Base-by-base conservation (phyloP, 345 rosid species). In the Gossypium arboreum region DNA sequence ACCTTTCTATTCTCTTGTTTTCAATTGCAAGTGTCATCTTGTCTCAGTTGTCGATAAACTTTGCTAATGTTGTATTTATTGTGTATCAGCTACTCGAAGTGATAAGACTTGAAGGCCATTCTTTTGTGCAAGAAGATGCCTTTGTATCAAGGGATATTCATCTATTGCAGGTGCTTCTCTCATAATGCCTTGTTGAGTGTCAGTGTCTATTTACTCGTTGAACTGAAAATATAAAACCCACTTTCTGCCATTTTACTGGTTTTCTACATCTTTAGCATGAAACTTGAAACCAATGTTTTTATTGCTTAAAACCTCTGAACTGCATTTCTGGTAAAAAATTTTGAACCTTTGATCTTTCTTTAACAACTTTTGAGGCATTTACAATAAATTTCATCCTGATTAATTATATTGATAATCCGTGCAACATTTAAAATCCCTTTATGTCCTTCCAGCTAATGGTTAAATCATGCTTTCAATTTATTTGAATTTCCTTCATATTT, bases 81-180 rank as follows among this genome's bases (percentile, higher is more conserved):
- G 25, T 73, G 20, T 58, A 43, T 61, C 87, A 96, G 99, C 79
- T 92, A 78, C 97, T 96, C 68, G 99, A 96, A 85, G 97, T 93
- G 74, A 86, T 96, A 74, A 84, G 97, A 68, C 87, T 96, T 9
- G 99, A 96, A 87, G 97, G 98, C 52, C 98, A 96, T 81, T 88
- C 99, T 57, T 84, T 91, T 78, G 91, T 82, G 6, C 99, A 92
- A 80, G 99, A 95, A 66, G 99, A 93, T 80, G 93, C 97, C 24
- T 93, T 91, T 79, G 87, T 86, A 72, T 92, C 98, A 20, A 82
- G 97, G 56, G 98, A 94, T 81, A 88, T 96, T 71, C 97, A 96
- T 84, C 98, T 96, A 71, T 83, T 96, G 73, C 99, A 96, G 99
- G 99, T 93, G 66, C 55, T 55, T 77, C 51, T 68, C 55, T 71